Conservation (phyloP, 1,284 basidiomycete genomes). For the Inonotus obliquus region DNA sequence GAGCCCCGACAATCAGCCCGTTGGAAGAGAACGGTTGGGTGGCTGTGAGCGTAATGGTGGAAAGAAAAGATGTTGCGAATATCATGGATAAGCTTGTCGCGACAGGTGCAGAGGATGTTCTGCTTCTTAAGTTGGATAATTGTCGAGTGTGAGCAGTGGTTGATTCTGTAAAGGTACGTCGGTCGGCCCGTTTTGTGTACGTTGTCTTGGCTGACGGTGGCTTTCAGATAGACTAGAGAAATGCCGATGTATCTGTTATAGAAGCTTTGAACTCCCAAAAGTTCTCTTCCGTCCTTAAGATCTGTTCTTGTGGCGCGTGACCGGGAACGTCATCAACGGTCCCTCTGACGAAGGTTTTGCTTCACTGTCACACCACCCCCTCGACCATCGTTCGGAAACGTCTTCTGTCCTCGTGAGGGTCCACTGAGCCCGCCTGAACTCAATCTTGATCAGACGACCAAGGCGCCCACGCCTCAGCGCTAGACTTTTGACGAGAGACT, state of each 20-base stretch:
- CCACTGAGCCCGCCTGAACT: too few relatives aligned
- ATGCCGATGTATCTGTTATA: too few relatives aligned
- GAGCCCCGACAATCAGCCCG: conserved; percentile 87
- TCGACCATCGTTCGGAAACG: too few relatives aligned
- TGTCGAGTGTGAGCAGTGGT: conserved; percentile 70
- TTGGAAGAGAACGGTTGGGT: conserved; percentile 86
- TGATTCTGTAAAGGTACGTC: not conserved
- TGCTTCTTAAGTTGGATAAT: conserved; percentile 89
- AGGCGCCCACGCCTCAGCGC: too few relatives aligned
- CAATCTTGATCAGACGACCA: too few relatives aligned
- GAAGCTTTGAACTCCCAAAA: too few relatives aligned
- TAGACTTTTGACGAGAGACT: too few relatives aligned
- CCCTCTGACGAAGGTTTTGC: too few relatives aligned
- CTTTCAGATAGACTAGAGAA: not conserved
- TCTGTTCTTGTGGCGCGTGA: too few relatives aligned
- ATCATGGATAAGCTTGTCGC: conserved; percentile 89
- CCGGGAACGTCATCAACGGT: too few relatives aligned
- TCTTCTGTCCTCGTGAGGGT: too few relatives aligned
- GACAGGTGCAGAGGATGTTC: conserved; percentile 86
- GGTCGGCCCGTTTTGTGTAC: not conserved
- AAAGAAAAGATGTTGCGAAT: conserved; percentile 76
- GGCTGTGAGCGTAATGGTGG: conserved; percentile 90
- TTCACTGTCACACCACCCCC: too few relatives aligned
- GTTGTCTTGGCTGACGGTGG: not conserved
- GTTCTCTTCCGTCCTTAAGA: not conserved